These are phyloP conservation scores for Salix udensis DNA, from an alignment of 345 rosid genomes.

Conservation along the genomic window DNA sequence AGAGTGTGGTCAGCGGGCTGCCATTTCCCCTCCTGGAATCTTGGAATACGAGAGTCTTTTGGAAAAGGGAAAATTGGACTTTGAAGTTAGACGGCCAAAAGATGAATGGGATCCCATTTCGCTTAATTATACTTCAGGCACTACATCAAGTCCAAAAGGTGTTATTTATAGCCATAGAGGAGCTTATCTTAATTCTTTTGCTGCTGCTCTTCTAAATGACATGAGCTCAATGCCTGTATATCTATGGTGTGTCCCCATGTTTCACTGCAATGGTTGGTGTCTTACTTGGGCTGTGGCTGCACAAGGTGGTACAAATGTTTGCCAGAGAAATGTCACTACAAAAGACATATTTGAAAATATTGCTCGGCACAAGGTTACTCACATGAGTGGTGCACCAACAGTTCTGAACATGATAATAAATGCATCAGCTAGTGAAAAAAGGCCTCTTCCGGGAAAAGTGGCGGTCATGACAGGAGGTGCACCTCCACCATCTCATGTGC, in stretches of 20 bases:
- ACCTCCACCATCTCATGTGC: conserved; percentile 27
- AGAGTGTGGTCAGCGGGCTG: conserved; percentile 20
- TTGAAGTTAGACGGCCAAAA: conserved; percentile 34
- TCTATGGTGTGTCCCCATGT: conserved; percentile 36
- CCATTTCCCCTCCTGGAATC: conserved; percentile 7
- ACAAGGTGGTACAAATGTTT: conserved; percentile 30
- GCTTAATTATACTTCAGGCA: conserved; percentile 32
- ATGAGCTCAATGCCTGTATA: conserved; percentile 30
- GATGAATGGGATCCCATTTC: conserved; percentile 35
- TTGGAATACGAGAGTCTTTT: conserved; percentile 47
- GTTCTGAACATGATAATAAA: conserved; percentile 26
- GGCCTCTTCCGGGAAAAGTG: conserved; percentile 20
- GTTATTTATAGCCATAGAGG: conserved; percentile 35
- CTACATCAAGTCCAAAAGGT: conserved; percentile 33
- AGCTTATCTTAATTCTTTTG: conserved; percentile 29
- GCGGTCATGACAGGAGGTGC: conserved; percentile 31
- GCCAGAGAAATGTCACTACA: conserved; percentile 17
- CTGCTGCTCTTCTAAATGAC: conserved; percentile 20
- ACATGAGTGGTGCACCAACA: conserved; percentile 33
- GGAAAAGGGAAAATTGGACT: conserved; percentile 37
- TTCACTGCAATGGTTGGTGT: conserved; percentile 37
- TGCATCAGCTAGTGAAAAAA: conserved; percentile 5
- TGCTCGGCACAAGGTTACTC: conserved; percentile 22
- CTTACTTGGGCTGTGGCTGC: conserved; percentile 33
- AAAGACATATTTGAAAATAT: conserved; percentile 21